A percentile compares a stretch with the other conserved stretches of the same genome.
Conservation (phyloP, 2,329 filamentous ascomycete genomes). For the Botrytis byssoidea region DNA sequence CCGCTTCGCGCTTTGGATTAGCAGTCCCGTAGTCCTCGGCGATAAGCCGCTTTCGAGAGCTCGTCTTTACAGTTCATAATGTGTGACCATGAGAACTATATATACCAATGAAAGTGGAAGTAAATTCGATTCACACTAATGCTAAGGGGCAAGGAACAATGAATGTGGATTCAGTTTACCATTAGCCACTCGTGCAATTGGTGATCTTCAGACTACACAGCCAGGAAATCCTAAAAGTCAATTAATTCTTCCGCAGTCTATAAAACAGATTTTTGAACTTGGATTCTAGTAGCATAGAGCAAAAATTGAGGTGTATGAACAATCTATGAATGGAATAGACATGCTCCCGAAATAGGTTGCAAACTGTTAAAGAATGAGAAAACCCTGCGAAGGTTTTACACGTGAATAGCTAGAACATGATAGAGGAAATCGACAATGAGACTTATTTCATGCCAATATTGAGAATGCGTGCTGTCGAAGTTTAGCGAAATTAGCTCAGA, state of each 20-base stretch:
- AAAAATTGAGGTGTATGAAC: too few species aligned
- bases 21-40: neutral
- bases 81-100: neutral
- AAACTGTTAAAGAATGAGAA: neutral
- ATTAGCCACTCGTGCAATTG: neutral
- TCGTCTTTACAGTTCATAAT: neutral
- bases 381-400: neutral
- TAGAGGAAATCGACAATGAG: neutral
- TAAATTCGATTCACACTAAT: neutral
- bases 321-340: too few species aligned
- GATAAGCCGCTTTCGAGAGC: neutral
- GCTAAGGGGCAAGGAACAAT: neutral
- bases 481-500: neutral
- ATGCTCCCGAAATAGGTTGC: neutral
- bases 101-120: neutral
- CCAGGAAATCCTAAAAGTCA: too few species aligned
- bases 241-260: too few species aligned
- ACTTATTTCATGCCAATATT: neutral
- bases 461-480: neutral
- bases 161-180: neutral
- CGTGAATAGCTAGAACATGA: neutral
- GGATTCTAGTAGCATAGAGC: too few species aligned
- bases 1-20: accelerated
- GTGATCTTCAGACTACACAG: neutral
- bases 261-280: too few species aligned